Evolutionary conservation across 495 filamentous ascomycete species (phyloP).

Genomic region (Hypoxylon intermedium): DNA sequence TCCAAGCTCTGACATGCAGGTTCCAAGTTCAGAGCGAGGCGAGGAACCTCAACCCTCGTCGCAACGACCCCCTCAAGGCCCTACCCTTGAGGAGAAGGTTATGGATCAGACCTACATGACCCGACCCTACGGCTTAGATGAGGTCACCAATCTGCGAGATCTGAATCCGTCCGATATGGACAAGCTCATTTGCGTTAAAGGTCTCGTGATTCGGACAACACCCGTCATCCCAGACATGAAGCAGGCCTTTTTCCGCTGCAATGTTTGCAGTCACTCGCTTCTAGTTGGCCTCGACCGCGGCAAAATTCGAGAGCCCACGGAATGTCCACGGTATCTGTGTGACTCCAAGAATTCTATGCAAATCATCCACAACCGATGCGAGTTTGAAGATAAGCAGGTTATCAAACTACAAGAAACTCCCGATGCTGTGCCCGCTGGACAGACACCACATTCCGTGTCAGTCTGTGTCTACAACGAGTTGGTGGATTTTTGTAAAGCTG

Average conservation of each 20-base stretch:
- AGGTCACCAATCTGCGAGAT: slow-evolving; percentile 89
- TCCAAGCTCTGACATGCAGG: slow-evolving; percentile 73
- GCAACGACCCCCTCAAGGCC: slow-evolving; percentile 41
- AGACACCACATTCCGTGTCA: slow-evolving; percentile 97
- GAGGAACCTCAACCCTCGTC: slow-evolving; percentile 52
- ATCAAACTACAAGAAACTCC: slow-evolving; percentile 99
- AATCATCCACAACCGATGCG: slow-evolving; percentile 94
- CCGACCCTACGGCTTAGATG: slow-evolving; percentile 87
- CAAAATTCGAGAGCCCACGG: slow-evolving; percentile 92
- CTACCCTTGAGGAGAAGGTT: slow-evolving; percentile 63
- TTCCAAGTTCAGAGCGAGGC: slow-evolving; percentile 75
- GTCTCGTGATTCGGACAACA: slow-evolving; percentile 93
- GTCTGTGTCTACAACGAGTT: slow-evolving; percentile 96
- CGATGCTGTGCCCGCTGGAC: slow-evolving; percentile 90
- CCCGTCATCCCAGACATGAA: slow-evolving; percentile 99
- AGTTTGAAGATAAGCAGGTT: slow-evolving; percentile 96
- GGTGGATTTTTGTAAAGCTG: slow-evolving; percentile 96
- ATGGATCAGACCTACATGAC: slow-evolving; percentile 80
- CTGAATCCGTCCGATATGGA: slow-evolving; percentile 96
- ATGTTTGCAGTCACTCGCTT: slow-evolving; percentile 87
- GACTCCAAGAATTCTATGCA: slow-evolving; percentile 93
- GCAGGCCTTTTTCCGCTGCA: slow-evolving; percentile 90
- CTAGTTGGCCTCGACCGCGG: slow-evolving; percentile 92
- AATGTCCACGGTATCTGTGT: slow-evolving; percentile 86
- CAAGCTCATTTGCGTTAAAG: slow-evolving; percentile 94